Evolutionary conservation across 495 filamentous ascomycete species (phyloP), one percentile per base, ranked within the genome.

Genomic region (Copromyces sp.): DNA sequence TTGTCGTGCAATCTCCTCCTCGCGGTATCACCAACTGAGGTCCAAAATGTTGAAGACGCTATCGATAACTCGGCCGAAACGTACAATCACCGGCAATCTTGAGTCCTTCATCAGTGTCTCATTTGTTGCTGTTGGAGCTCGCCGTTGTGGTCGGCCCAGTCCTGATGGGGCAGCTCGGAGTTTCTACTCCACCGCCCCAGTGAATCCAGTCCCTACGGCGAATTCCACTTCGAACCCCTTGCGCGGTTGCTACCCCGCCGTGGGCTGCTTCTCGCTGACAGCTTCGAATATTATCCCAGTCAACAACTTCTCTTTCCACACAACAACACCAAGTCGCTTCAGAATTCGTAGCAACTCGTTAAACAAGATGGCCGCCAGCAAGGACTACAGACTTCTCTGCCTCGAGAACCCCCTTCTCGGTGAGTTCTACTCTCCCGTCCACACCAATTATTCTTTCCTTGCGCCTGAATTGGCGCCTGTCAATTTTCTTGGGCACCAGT

Each of bases 401-500:
- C 82, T 99, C 78, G 95, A 97, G 90, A 99, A 99, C 82, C 95
- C 95, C 80, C 88, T 99, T 76, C 91, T 99, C 75, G 93, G 93
- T 95, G 83, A 75, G 89, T 70, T 17, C 45, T 68, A 71, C 69
- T 69, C 38, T 4, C 11, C 20, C 39, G 14, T 4, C 20, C 39
- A 16, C 39, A 16, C 3, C 11, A 37, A 37, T 44, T 17, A 1
- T 38, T 29, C 32, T 73, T 38, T 74, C 75, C 76, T 77, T 69
- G 75, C 9, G 17, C 24, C 24, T 65, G 7, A 42, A 69, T 17
- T 20, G n/a, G 35, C 53, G 53, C 53, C 53, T 35, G 24, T 37
- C 53, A 65, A 32, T 4, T 65, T 65, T 35, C 53, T 65, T 5
- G 2, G 11, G 24, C 53, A 45, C 42, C 42, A 17, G 6, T 61